Evolutionary conservation across 352 stramenopile genomes (phyloP), one percentile per base, ranked within the genome.

Genomic region (Phytophthora syringae): DNA sequence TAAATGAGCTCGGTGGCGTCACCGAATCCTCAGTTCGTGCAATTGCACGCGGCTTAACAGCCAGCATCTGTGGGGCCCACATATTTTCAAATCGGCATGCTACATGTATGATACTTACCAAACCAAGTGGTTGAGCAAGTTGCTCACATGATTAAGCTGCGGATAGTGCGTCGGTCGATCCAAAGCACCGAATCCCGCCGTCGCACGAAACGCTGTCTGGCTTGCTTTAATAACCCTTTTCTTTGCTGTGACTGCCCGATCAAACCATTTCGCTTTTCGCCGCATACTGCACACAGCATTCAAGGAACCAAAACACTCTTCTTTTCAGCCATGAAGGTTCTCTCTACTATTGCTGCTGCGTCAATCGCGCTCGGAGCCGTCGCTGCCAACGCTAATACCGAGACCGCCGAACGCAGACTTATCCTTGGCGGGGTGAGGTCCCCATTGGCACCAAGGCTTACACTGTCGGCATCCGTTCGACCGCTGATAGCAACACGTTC

Each of bases 371-470:
- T 70, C 32, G 47, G 53, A 28, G 28, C 44, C 9, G 22, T 48
- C 11, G 21, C 47, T 44, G 25, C 43, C 20, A 50, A 15, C 22
- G 43, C 49, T 45, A 10, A 52, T 9, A 10, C 15, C n/a, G 45
- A 60, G 16, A 37, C 56, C 15, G 54, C 51, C n/a, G 42, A 61
- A 11, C 57, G 52, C 18, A n/a, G 52, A 22, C 58, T 68, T 20
- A 64, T 89, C 27, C 51, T 86, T 10, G 75, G 80, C 12, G 74
- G 76, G 67, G 49, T 0, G 54, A 67, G 2, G 66, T 85, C 20
- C 69, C 74, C 0, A 53, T 58, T 5, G 70, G 72, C 12, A 74
- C 47, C 24, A 77, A 79, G 53, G 67, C 66, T 24, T 88, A 78
- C 60, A 50, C 60, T 0, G 22, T 50, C 20, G 61, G 70, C 11